Evolutionary conservation across 805 yeast species (phyloP).

Genomic region (Ogataea trehalophila): DNA sequence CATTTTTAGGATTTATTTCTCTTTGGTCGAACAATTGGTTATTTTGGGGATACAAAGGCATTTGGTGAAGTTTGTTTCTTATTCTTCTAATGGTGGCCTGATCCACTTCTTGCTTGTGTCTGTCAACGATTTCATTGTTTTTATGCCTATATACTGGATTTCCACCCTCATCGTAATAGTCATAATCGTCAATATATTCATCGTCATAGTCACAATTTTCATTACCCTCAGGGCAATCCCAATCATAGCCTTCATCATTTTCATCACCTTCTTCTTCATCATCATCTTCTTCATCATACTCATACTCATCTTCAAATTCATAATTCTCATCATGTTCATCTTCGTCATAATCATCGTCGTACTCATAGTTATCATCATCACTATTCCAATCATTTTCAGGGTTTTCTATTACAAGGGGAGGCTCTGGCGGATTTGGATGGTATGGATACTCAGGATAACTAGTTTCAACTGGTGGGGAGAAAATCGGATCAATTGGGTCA

Average conservation of each 20-base stretch:
- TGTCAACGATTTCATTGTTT: neutral
- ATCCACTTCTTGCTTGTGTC: neutral
- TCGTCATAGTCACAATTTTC: neutral
- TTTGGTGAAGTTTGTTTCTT: no score
- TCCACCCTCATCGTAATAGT: neutral
- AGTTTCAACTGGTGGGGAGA: no score
- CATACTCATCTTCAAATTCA: neutral
- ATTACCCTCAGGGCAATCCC: neutral
- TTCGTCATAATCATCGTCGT: neutral
- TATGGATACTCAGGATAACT: no score
- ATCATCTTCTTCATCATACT: neutral
- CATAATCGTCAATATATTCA: neutral
- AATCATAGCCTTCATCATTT: neutral
- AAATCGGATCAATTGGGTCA: neutral
- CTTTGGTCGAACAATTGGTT: no score
- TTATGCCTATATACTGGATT: neutral
- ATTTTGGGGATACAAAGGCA: no score
- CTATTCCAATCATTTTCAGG: neutral
- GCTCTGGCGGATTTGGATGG: no score
- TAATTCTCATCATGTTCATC: slow-evolving; percentile 1
- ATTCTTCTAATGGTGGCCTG: no score
- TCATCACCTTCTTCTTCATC: neutral
- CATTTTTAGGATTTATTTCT: no score
- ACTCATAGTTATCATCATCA: neutral
- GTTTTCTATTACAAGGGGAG: no score